Evolutionary conservation across 2,329 filamentous ascomycete genomes (phyloP).

Genomic region (Chrysosporium keratinophilum): DNA sequence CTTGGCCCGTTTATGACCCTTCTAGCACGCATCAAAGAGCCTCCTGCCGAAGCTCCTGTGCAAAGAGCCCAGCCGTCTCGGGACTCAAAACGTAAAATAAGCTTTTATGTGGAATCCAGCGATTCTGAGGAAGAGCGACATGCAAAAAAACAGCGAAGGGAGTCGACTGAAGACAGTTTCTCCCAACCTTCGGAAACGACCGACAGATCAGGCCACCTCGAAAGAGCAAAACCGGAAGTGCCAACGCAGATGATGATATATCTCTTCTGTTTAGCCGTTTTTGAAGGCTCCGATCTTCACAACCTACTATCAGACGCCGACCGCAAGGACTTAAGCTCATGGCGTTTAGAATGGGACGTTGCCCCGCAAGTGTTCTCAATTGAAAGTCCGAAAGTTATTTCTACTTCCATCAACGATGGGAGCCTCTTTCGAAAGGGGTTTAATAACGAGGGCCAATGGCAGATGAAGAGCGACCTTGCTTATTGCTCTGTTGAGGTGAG

Average conservation of each 20-base stretch:
- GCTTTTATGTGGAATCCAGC: no score
- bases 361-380: not conserved
- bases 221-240: not conserved
- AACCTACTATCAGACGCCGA: not conserved
- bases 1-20: no score
- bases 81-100: no score
- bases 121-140: no score
- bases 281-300: not conserved
- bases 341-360: not conserved
- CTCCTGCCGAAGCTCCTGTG: no score
- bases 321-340: not conserved
- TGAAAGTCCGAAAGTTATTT: not conserved
- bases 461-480: not conserved
- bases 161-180: no score
- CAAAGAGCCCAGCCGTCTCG: no score
- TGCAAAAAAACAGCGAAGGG: no score
- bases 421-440: not conserved
- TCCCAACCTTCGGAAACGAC: not conserved
- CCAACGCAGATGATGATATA: not conserved
- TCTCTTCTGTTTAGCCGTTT: not conserved
- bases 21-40: no score
- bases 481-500: not conserved
- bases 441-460: not conserved
- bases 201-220: not conserved
- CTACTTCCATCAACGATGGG: not conserved